Percentiles rank a stretch among this genome's conserved stretches.
phyloP scores from a whole-genome alignment of 2,329 filamentous ascomycete genomes.

The Cordyceps sp. region DNA sequence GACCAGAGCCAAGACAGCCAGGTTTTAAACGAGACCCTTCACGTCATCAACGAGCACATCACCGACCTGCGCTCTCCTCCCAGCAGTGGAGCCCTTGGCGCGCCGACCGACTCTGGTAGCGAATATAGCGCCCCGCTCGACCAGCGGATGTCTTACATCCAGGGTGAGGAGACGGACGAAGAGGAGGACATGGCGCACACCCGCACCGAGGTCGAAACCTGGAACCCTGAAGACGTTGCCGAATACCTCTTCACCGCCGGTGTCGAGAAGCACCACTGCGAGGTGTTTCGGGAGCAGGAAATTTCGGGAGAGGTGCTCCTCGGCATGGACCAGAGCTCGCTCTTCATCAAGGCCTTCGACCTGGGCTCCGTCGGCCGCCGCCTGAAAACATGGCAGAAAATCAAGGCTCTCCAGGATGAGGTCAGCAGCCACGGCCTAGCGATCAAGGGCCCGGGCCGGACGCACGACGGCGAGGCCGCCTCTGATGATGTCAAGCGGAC shows the following conservation, averaged over 20 bases:
- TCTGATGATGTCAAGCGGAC: conserved; percentile 33
- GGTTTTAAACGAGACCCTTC: conserved; percentile 86
- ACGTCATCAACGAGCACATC: conserved; percentile 94
- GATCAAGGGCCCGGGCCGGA: conserved; percentile 35
- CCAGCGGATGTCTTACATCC: conserved; percentile 74
- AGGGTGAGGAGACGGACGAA: conserved; percentile 88
- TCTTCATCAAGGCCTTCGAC: conserved; percentile 92
- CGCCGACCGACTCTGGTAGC: conserved; percentile 63
- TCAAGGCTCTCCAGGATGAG: conserved; percentile 81
- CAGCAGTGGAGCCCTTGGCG: conserved; percentile 32
- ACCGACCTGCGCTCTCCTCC: conserved; percentile 56
- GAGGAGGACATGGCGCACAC: conserved; percentile 65
- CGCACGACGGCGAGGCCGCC: conserved; percentile 40
- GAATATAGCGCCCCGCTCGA: conserved; percentile 73
- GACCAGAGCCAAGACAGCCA: conserved; percentile 38
- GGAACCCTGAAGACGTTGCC: conserved; percentile 70
- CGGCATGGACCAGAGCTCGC: conserved; percentile 86
- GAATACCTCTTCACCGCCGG: conserved; percentile 76
- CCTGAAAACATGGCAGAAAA: conserved; percentile 92
- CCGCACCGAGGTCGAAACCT: conserved; percentile 56
- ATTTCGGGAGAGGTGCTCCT: conserved; percentile 87
- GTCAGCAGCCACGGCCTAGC: conserved; percentile 35
- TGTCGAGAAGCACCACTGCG: conserved; percentile 78
- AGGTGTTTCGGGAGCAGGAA: conserved; percentile 90
- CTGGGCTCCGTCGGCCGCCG: conserved; percentile 79